Percentiles rank a stretch among this genome's conserved stretches.
These are phyloP conservation scores for Fusarium tupiense DNA, from an alignment of 2,329 filamentous ascomycete genomes.

Conservation along the genomic window DNA sequence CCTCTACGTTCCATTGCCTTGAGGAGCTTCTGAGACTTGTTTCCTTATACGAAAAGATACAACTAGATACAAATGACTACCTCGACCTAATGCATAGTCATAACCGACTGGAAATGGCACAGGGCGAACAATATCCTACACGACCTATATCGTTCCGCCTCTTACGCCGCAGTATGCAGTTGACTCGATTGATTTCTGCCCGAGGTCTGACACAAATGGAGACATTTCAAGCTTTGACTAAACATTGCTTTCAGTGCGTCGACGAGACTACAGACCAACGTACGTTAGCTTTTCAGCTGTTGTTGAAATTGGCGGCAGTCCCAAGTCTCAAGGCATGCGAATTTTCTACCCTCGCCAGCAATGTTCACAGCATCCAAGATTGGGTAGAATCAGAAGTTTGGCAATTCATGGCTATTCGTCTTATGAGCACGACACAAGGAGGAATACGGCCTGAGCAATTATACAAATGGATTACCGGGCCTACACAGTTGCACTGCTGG, in stretches of 20 bases:
- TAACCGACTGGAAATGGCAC: constrained; percentile 6
- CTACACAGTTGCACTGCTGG: constrained; percentile 3
- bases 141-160: neutral
- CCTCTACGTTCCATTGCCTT: constrained; percentile 19
- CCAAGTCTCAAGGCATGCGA: neutral
- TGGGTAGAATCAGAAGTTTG: constrained; percentile 16
- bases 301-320: constrained; percentile 16
- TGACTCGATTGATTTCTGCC: constrained; percentile 2
- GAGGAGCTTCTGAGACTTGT: constrained; percentile 17
- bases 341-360: constrained; percentile 1
- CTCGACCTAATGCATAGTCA: constrained; percentile 7
- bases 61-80: constrained; percentile 4
- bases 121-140: neutral
- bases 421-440: constrained; percentile 5
- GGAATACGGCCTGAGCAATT: constrained; percentile 5
- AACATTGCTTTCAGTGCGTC: neutral
- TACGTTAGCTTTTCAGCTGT: constrained; percentile 13
- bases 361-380: neutral
- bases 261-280: constrained; percentile 1
- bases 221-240: neutral
- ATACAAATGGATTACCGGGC: neutral
- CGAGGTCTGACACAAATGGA: neutral
- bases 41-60: neutral
- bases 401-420: constrained; percentile 13
- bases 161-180: constrained; percentile 15